Base-by-base conservation (phyloP, 108 stramenopile genomes). In the Cylindrotheca fusiformis region DNA sequence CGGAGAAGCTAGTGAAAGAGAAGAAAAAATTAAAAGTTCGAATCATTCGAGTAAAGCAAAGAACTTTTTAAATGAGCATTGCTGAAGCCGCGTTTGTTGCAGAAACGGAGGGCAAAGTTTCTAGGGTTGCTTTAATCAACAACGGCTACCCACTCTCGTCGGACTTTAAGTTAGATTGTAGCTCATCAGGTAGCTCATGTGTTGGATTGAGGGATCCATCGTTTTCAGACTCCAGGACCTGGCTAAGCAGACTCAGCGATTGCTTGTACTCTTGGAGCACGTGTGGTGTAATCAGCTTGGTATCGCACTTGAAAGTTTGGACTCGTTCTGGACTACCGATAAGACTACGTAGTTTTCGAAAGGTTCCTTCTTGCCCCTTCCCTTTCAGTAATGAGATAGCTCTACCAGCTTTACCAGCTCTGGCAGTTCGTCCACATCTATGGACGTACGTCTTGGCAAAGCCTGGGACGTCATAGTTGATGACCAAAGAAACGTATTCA, bases 381-480 rank as follows among this genome's bases (percentile, higher is more conserved):
- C 81, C 81, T 45, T 88, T 88, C 55, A 94, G 56, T 1, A 94
- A 58, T 25, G 71, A 80, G 48, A 94, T 82, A 1, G 88, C 87
- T 20, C 49, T 71, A 46, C 92, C 92, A 5, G 69, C 36, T 49
- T 73, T 58, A 4, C 87, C 88, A 19, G 92, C 92, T 47, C 92
- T 75, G 12, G 92, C 92, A 4, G 92, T 93, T 52, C 92, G 71
- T 25, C 92, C 92, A 58, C 88, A 90, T 12, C 90, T 58, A 67
- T 93, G 91, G 19, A 93, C 84, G 67, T 93, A 93, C 6, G 88
- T 90, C 44, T 90, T 90, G 48, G 88, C 87, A 76, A 78, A 88
- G 8, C 69, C 58, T 17, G 88, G 92, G 3, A 93, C 85, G 68
- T 93, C 88, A 64, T 90, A 93, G 54, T 93, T 85, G 57, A 89